Evolutionary conservation across 2,329 filamentous ascomycete genomes (phyloP).

Genomic region (Tricladium varicosporioides): DNA sequence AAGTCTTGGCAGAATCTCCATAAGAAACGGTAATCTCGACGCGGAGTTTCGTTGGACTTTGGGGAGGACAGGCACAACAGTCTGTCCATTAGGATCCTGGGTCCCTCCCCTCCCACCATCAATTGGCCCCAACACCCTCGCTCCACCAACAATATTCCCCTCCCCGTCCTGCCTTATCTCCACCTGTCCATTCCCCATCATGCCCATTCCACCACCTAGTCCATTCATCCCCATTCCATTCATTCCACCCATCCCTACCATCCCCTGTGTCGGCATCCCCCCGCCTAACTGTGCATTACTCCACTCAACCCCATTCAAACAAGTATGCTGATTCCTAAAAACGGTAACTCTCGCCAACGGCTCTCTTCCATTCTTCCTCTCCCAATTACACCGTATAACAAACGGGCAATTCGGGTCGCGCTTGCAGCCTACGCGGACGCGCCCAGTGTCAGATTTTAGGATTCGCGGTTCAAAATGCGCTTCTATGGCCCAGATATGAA

Average conservation of each 20-base stretch:
- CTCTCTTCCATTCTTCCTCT: slow-evolving; percentile 30
- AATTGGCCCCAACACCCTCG: slow-evolving; percentile 28
- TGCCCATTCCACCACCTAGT: slow-evolving; percentile 4
- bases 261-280: slow-evolving; percentile 4
- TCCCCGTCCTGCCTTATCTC: slow-evolving; percentile 31
- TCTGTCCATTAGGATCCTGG: slow-evolving; percentile 1
- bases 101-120: not conserved
- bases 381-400: slow-evolving; percentile 35
- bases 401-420: slow-evolving; percentile 33
- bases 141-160: slow-evolving; percentile 32
- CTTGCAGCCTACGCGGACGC: slow-evolving; percentile 35
- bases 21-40: slow-evolving; percentile 49
- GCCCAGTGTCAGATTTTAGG: slow-evolving; percentile 33
- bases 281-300: slow-evolving; percentile 5
- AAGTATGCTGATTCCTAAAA: slow-evolving; percentile 32
- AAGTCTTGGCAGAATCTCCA: slow-evolving; percentile 58
- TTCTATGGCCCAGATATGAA: slow-evolving; percentile 36
- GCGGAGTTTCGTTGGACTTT: slow-evolving; percentile 35
- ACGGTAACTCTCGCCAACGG: slow-evolving; percentile 33
- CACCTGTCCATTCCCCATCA: slow-evolving; percentile 19
- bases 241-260: slow-evolving; percentile 9
- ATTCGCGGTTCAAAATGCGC: slow-evolving; percentile 36
- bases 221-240: slow-evolving; percentile 12
- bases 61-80: slow-evolving; percentile 27
- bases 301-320: slow-evolving; percentile 30